phyloP scores from a whole-genome alignment of 192 early-diverging fungal species.

The Dispira simplex region DNA sequence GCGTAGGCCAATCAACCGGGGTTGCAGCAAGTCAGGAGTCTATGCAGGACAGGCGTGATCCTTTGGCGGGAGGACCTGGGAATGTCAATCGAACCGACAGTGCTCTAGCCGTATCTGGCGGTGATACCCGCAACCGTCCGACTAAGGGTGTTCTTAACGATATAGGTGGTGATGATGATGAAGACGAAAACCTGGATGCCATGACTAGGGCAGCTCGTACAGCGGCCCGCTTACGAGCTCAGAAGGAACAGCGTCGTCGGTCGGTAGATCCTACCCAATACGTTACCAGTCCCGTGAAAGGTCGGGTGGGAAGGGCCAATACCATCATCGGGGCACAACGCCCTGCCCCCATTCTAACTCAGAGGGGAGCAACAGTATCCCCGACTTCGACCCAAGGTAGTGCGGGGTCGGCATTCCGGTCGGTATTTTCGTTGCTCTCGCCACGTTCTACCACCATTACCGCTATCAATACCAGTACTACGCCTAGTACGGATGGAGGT shows the following conservation, averaged over 20 bases:
- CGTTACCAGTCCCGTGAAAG: neutral
- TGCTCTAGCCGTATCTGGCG: neutral
- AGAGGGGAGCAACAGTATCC: neutral
- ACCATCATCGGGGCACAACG: neutral
- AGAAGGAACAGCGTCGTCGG: conserved; percentile 7
- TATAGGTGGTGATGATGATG: neutral
- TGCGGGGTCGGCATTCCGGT: neutral
- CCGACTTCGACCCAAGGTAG: neutral
- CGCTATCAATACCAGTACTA: too few relatives aligned
- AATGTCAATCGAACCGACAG: neutral
- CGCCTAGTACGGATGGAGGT: neutral
- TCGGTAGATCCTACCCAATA: neutral
- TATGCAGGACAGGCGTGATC: too few relatives aligned
- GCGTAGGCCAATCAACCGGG: neutral
- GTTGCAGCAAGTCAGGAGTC: neutral
- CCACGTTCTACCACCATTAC: neutral
- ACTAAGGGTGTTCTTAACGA: neutral
- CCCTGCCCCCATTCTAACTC: neutral
- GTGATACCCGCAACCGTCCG: neutral
- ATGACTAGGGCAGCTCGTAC: conserved; percentile 8
- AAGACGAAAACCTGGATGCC: neutral
- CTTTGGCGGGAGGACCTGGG: too few relatives aligned
- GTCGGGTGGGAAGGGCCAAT: neutral
- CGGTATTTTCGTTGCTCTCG: conserved; percentile 5
- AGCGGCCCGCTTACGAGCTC: neutral